phyloP scores from a whole-genome alignment of 2,329 filamentous ascomycete species.

The Hysterium pulicare region DNA sequence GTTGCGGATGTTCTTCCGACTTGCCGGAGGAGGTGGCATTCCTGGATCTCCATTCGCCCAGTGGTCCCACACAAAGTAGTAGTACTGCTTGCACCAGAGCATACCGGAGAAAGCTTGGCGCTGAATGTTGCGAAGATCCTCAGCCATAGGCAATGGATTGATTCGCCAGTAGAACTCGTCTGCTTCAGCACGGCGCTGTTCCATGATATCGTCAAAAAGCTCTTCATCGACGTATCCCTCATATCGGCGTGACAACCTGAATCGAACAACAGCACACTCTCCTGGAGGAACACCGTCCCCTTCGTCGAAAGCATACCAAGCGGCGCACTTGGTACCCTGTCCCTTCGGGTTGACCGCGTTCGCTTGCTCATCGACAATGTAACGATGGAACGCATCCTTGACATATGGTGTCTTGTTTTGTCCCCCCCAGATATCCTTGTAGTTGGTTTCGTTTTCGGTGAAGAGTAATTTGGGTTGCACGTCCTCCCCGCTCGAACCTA shows the following conservation, averaged over 20 bases:
- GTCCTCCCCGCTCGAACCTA: conserved; percentile 74
- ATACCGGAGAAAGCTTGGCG: conserved; percentile 92
- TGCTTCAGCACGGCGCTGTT: conserved; percentile 80
- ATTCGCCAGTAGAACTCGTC: conserved; percentile 95
- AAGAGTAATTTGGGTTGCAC: conserved; percentile 83
- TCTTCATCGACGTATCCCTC: conserved; percentile 87
- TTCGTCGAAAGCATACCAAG: conserved; percentile 91
- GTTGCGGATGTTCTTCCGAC: conserved; percentile 79
- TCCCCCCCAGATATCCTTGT: conserved; percentile 69
- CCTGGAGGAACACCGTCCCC: conserved; percentile 82
- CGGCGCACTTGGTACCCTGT: conserved; percentile 81
- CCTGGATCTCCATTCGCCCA: conserved; percentile 93
- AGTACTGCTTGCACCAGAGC: conserved; percentile 98
- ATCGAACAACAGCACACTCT: conserved; percentile 92
- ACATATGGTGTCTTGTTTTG: conserved; percentile 77
- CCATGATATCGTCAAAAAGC: conserved; percentile 84
- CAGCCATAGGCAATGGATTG: conserved; percentile 87
- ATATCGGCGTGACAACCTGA: conserved; percentile 74
- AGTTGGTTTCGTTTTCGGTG: conserved; percentile 95
- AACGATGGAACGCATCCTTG: conserved; percentile 90
- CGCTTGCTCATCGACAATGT: conserved; percentile 80
- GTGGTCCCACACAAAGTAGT: conserved; percentile 95
- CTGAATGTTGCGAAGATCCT: conserved; percentile 92
- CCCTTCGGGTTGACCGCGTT: conserved; percentile 75
- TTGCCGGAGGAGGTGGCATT: conserved; percentile 79